These are phyloP conservation scores for Symbiodinium natans DNA, from an alignment of 73 alveolate species.

Conservation along the genomic window DNA sequence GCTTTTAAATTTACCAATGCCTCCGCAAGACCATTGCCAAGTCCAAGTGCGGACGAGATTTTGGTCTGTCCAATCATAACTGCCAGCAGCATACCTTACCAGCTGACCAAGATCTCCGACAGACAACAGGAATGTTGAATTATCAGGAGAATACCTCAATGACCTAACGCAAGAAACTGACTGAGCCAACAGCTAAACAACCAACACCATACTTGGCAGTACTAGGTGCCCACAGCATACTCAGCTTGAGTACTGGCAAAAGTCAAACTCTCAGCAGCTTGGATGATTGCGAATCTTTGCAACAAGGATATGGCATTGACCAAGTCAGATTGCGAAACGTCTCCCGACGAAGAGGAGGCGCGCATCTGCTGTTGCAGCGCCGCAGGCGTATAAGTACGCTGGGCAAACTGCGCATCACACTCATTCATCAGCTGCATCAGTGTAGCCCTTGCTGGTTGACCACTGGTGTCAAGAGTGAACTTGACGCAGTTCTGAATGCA, in stretches of 20 bases:
- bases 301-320: neutral
- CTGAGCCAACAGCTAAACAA: neutral
- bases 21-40: conserved; percentile 61
- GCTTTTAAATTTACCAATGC: conserved; percentile 23
- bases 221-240: conserved; percentile 1
- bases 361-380: conserved; percentile 12
- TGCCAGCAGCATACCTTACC: conserved; percentile 31
- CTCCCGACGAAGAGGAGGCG: neutral
- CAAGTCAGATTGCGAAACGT: neutral
- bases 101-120: neutral
- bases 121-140: neutral
- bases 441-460: neutral
- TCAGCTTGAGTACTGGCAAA: conserved; percentile 5
- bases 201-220: neutral
- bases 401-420: neutral
- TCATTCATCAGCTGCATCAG: neutral
- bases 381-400: neutral
- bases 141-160: no score
- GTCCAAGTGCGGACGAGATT: conserved; percentile 39
- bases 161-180: no score
- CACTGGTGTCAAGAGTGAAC: neutral
- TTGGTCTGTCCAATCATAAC: conserved; percentile 63
- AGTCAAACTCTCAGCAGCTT: neutral
- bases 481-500: neutral
- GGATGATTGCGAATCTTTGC: neutral